phyloP scores from a whole-genome alignment of 2,329 filamentous ascomycete species.

The Coniochaeta prunicola region DNA sequence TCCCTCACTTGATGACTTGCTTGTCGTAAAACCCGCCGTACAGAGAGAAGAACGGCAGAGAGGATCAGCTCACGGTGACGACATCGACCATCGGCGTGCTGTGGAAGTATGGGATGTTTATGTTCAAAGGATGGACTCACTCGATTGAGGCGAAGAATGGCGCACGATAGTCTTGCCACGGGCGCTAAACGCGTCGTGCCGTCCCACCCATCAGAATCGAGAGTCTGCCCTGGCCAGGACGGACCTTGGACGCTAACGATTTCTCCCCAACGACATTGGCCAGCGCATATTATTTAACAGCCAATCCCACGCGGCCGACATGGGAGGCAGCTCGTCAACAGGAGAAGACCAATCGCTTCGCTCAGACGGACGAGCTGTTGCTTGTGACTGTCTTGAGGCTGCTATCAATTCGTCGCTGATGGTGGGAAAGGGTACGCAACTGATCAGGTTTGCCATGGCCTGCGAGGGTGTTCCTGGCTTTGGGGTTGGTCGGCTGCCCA shows the following conservation, averaged over 20 bases:
- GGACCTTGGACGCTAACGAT: constrained; percentile 1
- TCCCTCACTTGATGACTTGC: too few species aligned
- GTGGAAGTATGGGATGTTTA: background rate
- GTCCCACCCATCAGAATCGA: constrained; percentile 4
- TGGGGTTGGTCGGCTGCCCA: background rate
- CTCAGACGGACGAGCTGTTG: background rate
- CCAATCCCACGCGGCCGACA: constrained; percentile 2
- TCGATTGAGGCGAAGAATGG: background rate
- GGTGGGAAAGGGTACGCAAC: background rate
- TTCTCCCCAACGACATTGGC: constrained; percentile 4
- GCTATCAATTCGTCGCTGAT: background rate
- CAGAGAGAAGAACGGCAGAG: background rate
- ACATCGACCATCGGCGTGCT: background rate
- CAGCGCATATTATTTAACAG: background rate
- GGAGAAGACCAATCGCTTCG: background rate
- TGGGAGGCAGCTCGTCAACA: background rate
- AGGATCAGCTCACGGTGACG: background rate
- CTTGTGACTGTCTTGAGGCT: background rate
- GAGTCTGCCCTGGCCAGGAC: constrained; percentile 4
- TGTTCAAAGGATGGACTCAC: background rate
- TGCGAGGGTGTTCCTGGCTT: background rate
- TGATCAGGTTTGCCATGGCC: background rate
- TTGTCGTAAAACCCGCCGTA: too few species aligned
- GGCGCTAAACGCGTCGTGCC: background rate
- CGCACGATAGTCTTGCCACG: background rate